Conservation (phyloP, 208 protist genomes). For the Acanthamoeba culbertsoni region DNA sequence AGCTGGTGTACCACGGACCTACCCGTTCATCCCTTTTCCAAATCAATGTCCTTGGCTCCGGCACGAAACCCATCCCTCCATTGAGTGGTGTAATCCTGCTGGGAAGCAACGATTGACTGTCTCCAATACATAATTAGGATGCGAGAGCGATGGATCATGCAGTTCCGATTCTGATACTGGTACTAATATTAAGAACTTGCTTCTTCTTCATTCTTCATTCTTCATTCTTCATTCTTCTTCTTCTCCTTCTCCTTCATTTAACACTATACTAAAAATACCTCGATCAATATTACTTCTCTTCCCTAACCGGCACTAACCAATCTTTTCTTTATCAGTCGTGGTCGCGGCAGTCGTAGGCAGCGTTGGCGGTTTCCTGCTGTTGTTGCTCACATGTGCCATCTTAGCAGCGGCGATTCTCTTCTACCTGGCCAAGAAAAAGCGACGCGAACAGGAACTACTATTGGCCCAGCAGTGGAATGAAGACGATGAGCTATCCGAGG, state of each 20-base stretch:
- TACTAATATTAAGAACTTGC: too few relatives aligned
- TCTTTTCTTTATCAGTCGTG: not conserved
- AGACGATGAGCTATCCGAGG: not conserved
- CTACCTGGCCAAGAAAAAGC: not conserved
- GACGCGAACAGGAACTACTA: not conserved
- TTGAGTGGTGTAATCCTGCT: not conserved
- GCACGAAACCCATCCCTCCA: not conserved
- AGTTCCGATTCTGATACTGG: too few relatives aligned
- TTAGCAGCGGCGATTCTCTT: not conserved
- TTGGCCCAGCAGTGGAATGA: constrained; percentile 24
- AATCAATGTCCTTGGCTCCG: not conserved
- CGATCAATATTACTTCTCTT: too few relatives aligned
- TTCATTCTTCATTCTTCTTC: too few relatives aligned
- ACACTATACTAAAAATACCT: too few relatives aligned
- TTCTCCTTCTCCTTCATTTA: too few relatives aligned
- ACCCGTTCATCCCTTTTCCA: not conserved
- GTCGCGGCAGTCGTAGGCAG: not conserved
- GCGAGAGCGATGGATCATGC: too few relatives aligned
- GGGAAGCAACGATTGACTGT: too few relatives aligned
- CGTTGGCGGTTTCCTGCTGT: not conserved
- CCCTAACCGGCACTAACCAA: not conserved
- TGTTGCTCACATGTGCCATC: not conserved
- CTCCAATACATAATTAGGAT: too few relatives aligned
- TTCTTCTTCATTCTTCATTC: too few relatives aligned
- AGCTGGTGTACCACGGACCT: constrained; percentile 30